Conservation (phyloP, 768 basidiomycete genomes). For the Daedalea quercina region DNA sequence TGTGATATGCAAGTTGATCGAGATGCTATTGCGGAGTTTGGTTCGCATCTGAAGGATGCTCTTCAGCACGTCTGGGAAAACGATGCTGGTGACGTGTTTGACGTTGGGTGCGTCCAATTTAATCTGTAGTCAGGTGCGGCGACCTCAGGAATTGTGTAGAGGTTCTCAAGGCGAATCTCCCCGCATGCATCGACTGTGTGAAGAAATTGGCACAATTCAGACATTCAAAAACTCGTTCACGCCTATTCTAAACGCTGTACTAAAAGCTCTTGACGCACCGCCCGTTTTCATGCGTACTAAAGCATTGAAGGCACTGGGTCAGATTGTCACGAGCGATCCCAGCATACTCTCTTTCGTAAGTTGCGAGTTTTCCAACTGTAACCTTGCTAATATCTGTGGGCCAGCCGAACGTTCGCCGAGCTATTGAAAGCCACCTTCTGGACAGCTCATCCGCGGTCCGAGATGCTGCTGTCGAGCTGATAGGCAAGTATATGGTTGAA, state of each 20-base stretch:
- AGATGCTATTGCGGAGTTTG: conserved; percentile 40
- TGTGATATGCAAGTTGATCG: conserved; percentile 27
- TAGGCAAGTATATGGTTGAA: conserved; percentile 95
- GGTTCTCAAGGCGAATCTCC: conserved; percentile 68
- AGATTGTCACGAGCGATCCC: conserved; percentile 86
- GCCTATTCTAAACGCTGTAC: conserved; percentile 72
- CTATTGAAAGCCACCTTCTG: conserved; percentile 84
- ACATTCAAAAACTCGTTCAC: conserved; percentile 75
- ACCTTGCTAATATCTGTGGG: background rate
- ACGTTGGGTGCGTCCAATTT: conserved; percentile 60
- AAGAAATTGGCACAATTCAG: conserved; percentile 73
- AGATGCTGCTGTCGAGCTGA: conserved; percentile 93
- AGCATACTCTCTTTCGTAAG: conserved; percentile 70
- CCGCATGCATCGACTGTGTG: conserved; percentile 62
- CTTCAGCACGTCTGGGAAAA: conserved; percentile 73
- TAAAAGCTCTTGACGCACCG: conserved; percentile 76
- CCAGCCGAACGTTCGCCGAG: conserved; percentile 71
- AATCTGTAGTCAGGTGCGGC: background rate
- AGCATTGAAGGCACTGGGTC: conserved; percentile 82
- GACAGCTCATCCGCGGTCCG: conserved; percentile 93
- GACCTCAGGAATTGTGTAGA: background rate
- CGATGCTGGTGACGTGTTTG: conserved; percentile 66
- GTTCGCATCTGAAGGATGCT: conserved; percentile 51
- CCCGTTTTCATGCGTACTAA: conserved; percentile 93
- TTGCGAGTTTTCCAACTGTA: conserved; percentile 4